Evolutionary conservation across 495 filamentous ascomycete genomes (phyloP).

Genomic region (Hyaloscypha variabilis): DNA sequence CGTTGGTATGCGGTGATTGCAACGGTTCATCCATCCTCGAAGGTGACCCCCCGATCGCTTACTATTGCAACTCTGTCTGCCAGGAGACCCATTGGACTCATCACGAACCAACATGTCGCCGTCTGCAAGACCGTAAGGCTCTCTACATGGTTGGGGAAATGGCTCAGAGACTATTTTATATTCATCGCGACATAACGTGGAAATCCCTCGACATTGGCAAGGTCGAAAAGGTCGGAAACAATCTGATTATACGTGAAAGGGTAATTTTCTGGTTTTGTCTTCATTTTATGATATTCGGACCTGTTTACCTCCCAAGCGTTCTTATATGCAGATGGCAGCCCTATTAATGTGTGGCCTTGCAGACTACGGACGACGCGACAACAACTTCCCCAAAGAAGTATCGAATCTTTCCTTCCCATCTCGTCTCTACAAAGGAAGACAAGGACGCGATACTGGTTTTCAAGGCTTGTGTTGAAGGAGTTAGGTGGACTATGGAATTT

Average conservation of each 20-base stretch:
- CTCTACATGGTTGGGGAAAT: background rate
- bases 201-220: background rate
- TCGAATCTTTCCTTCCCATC: background rate
- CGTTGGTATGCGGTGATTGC: background rate
- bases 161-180: background rate
- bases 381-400: background rate
- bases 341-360: background rate
- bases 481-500: background rate
- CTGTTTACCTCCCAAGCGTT: too few species aligned
- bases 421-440: background rate
- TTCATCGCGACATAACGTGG: background rate
- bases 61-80: background rate
- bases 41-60: background rate
- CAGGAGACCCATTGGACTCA: background rate
- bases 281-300: too few species aligned
- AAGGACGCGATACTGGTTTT: background rate
- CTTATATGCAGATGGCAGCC: too few species aligned
- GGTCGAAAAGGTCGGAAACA: background rate
- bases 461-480: background rate
- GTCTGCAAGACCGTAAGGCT: background rate
- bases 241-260: background rate
- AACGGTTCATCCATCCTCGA: background rate
- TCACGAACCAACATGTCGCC: background rate
- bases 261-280: background rate
- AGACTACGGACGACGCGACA: background rate